Base-by-base conservation (phyloP, 208 protist species). In the Crithidia expoeki region DNA sequence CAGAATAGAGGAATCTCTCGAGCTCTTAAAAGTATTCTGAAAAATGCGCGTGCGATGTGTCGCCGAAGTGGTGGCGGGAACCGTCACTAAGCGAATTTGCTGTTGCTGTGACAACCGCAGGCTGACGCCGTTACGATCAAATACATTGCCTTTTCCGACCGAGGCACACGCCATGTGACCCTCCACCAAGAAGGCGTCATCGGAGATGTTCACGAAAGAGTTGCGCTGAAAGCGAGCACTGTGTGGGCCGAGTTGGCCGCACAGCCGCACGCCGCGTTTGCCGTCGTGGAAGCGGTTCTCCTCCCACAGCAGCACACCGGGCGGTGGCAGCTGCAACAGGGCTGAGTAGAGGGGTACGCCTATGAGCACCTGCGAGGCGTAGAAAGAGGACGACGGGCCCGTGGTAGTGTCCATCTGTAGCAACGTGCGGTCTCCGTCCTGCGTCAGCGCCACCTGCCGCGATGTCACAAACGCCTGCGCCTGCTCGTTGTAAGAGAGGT, bases 351-450 rank as follows among this genome's bases (percentile, higher is more conserved):
- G 33, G 0, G 88, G 80, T 42, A 92, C 72, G 30, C 74, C 55
- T 16, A 86, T 27, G 19, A 96, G 81, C 11, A 88, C 82, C 32
- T 86, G 72, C 19, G 91, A 96, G 34, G 79, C 79, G 66, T 78
- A 90, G 47, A 65, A 73, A 1, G 86, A 94, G 32, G 50, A 60
- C 14, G 76, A 63, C 25, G 80, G 81, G 6, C 46, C 42, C 10
- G 69, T 52, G 21, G 76, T 53, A 4, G 91, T 96, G 80, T 96
- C 91, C 52, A 94, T 62, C 38, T 92, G 80, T 19, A 96, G 63
- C 40, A 96, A 76, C 10, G 84, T 89, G 17, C 74, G 70, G 9
- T 64, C 64, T 4, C 67, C 60, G 67, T 92, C 85, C 9, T 64
- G 28, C 16, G 82, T 67, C 32, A 85, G 19, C 16, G 73, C 87